Base-by-base conservation (phyloP, 2,329 filamentous ascomycete species). In the Aurifilum marmelostoma region DNA sequence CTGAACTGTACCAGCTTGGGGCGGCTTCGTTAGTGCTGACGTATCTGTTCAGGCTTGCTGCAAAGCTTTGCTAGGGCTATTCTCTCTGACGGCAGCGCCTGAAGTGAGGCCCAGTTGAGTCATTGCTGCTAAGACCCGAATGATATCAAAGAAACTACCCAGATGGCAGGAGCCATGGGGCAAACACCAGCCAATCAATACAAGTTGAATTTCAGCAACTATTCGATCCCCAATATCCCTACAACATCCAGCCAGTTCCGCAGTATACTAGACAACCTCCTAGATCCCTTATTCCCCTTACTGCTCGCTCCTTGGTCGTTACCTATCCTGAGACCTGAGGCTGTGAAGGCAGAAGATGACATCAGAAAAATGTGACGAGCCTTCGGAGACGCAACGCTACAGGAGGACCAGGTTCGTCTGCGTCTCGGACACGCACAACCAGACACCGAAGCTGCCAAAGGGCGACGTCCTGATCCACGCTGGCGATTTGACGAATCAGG, bases 401-500 rank as follows among this genome's bases (percentile, higher is more conserved):
- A 78, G 83, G 65, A 80, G 85, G 71, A 89, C 90, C 7, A 86
- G 91, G 70, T 85, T 94, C 68, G 90, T 94, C 65, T 93, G 91
- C 79, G 85, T 94, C 67, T 92, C 91, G 4, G 92, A 94, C 79
- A 94, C 91, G 1, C 91, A 94, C 78, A 92, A 92, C 76, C 84
- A 82, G 73, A 83, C 83, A 2, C 82, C 87, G 73, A 89, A 87
- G 73, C 83, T 93, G 1, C 91, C 92, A 0, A 84, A 84, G 29
- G 92, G 91, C 54, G 91, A 94, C 76, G 87, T 94, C 11, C 82
- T 94, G 43, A 89, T 94, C 63, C 91, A 93, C 75, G 91, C 91
- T 1, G 91, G 92, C 8, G 92, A 94, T 76, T 78, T 94, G 73
- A 92, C 91, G 3, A 93, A 93, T 76, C 88, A 91, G 75, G 92